Evolutionary conservation across 306 rosid species (phyloP).

Genomic region (Potentilla sterilis): DNA sequence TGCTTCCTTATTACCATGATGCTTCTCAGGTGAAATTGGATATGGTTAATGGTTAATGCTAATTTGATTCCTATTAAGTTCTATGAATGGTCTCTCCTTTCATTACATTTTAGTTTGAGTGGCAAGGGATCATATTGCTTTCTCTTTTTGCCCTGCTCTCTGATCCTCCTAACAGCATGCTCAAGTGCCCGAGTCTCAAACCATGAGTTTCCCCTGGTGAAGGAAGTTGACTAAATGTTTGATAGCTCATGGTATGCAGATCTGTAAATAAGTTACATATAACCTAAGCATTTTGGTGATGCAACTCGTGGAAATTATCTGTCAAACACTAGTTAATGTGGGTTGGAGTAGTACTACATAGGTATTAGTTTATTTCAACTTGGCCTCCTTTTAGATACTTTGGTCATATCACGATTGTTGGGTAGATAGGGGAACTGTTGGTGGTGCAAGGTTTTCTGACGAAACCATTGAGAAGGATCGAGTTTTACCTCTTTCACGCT

Average conservation of each 20-base stretch:
- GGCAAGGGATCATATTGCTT: background rate
- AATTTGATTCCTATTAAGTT: constrained; percentile 18
- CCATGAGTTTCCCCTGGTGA: background rate
- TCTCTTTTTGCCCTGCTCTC: background rate
- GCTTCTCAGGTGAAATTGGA: constrained; percentile 52
- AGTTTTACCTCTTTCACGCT: background rate
- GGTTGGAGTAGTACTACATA: background rate
- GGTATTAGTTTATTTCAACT: background rate
- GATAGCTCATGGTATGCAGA: background rate
- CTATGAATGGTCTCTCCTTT: constrained; percentile 8
- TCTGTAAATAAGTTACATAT: background rate
- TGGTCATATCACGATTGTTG: background rate
- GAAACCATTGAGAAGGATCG: background rate
- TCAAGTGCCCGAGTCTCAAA: background rate
- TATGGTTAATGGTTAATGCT: constrained; percentile 26
- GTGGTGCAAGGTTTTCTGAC: background rate
- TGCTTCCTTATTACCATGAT: constrained; percentile 60
- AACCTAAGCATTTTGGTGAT: background rate
- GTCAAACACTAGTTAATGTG: background rate
- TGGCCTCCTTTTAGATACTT: background rate
- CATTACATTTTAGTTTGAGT: background rate
- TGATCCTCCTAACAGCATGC: background rate
- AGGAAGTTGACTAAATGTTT: background rate
- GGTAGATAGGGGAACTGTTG: background rate
- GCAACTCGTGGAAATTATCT: background rate